Conservation (phyloP, 2,329 filamentous ascomycete species). For the Colletotrichum tanaceti region DNA sequence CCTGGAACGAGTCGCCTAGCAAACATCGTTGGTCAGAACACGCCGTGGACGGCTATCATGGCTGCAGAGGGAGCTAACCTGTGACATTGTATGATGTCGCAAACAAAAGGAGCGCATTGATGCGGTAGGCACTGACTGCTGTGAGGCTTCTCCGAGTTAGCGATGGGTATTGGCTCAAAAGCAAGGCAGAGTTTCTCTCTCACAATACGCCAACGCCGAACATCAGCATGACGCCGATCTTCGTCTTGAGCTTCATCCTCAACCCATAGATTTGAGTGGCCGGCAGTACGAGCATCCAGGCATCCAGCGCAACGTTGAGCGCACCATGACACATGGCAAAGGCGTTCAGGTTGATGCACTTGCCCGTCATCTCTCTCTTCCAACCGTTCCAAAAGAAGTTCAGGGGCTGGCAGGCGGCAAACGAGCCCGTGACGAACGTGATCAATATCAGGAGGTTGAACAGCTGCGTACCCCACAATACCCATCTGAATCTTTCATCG, state of each 20-base stretch:
- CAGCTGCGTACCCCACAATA: slow-evolving; percentile 42
- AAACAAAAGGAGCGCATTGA: slow-evolving; percentile 11
- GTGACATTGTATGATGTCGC: slow-evolving; percentile 32
- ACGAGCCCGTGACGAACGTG: slow-evolving; percentile 49
- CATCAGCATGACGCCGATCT: slow-evolving; percentile 52
- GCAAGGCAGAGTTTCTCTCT: slow-evolving; percentile 6
- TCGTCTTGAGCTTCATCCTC: slow-evolving; percentile 50
- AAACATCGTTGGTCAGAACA: not conserved
- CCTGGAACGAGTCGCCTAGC: slow-evolving; percentile 15
- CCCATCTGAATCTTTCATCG: slow-evolving; percentile 42
- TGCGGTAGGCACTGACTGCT: slow-evolving; percentile 31
- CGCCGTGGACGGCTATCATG: fast-evolving
- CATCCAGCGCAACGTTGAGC: slow-evolving; percentile 58
- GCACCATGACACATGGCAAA: slow-evolving; percentile 55
- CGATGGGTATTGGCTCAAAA: too few species aligned
- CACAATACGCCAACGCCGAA: slow-evolving; percentile 48
- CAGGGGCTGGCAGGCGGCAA: slow-evolving; percentile 56
- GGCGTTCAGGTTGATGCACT: slow-evolving; percentile 52
- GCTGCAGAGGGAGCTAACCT: not conserved
- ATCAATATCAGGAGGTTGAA: slow-evolving; percentile 29
- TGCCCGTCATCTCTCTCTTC: slow-evolving; percentile 46
- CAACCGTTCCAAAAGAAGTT: slow-evolving; percentile 56
- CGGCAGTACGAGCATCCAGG: slow-evolving; percentile 56
- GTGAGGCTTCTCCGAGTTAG: slow-evolving; percentile 15
- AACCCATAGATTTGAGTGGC: slow-evolving; percentile 51